phyloP scores from a whole-genome alignment of 2,329 filamentous ascomycete genomes.

The Scedosporium minutisporum region DNA sequence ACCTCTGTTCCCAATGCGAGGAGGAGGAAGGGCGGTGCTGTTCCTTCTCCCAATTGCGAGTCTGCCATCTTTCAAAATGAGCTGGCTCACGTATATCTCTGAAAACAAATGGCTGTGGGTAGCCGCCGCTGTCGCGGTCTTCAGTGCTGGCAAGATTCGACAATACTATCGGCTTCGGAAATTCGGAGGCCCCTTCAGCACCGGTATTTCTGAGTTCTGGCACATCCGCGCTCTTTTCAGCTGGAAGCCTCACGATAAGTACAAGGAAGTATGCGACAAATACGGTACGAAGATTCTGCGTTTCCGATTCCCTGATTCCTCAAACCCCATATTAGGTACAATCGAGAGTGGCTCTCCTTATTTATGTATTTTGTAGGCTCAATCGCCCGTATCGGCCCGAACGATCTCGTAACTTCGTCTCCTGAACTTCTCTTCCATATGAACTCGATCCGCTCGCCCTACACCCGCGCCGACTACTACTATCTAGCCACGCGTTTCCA shows the following conservation, averaged over 20 bases:
- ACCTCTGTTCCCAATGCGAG: neutral
- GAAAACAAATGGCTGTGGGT: neutral
- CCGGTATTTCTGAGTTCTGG: conserved; percentile 30
- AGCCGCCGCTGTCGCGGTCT: neutral
- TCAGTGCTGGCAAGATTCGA: conserved; percentile 11
- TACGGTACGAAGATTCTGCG: conserved; percentile 18
- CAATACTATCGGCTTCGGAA: conserved; percentile 27
- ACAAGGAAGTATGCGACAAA: conserved; percentile 24
- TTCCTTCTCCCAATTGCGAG: neutral
- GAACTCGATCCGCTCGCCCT: conserved; percentile 24
- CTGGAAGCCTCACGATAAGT: conserved; percentile 22
- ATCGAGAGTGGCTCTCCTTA: neutral
- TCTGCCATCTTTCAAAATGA: neutral
- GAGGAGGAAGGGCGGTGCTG: neutral
- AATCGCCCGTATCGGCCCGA: conserved; percentile 31
- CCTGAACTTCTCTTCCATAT: conserved; percentile 27
- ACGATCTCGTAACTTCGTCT: conserved; percentile 29
- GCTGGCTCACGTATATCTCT: neutral
- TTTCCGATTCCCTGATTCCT: conserved; percentile 10
- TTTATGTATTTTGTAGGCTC: conserved; percentile 14
- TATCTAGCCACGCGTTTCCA: conserved; percentile 38
- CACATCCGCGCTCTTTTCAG: conserved; percentile 22
- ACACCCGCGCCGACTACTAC: conserved; percentile 33
- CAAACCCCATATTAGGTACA: conserved; percentile 12
- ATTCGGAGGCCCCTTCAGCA: conserved; percentile 26